Evolutionary conservation across 345 rosid species (phyloP), one percentile per base, ranked within the genome.

Genomic region (Toxicodendron radicans): DNA sequence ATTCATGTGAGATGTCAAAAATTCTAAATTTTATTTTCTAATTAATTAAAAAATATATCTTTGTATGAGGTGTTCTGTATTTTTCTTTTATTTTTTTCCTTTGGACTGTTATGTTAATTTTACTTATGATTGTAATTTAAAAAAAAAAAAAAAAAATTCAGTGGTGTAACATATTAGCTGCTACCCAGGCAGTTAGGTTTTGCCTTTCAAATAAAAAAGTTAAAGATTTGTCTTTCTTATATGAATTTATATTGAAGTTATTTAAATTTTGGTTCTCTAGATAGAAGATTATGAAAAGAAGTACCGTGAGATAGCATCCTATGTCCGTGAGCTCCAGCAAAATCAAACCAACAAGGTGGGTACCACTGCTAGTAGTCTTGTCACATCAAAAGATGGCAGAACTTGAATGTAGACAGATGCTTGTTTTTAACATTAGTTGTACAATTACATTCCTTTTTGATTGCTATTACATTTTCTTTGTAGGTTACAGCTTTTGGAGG

Each of bases 401-500:
- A 41, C 49, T 64, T 64, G 49, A 38, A 2, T 35, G 64, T 18
- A 20, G 51, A 64, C 2, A 64, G 51, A 43, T 11, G 11, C 57
- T 43, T 71, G 23, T 24, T 10, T 52, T 51, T 33, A 76, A 71
- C 49, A 51, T 72, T 53, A 35, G 57, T 58, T 70, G 38, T 61
- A 32, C 13, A 2, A 24, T 35, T 52, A 17, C 51, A 7, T 59
- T 10, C 60, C 60, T 14, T 23, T 23, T 38, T 45, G 14, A 9
- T 60, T 52, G 46, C 27, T 58, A 51, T 38, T 68, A 58, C 61
- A 71, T 79, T 80, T 76, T 33, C 23, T 75, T 66, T 11, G 68
- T 78, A 93, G 99, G 98, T 91, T 71, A 95, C 98, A 24, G 98
- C 98, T 66, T 95, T 95, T 86, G 99, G 99, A 57, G 98, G 99